These are phyloP conservation scores for Naumovozyma castellii DNA, from an alignment of 805 yeast species.

Conservation along the genomic window DNA sequence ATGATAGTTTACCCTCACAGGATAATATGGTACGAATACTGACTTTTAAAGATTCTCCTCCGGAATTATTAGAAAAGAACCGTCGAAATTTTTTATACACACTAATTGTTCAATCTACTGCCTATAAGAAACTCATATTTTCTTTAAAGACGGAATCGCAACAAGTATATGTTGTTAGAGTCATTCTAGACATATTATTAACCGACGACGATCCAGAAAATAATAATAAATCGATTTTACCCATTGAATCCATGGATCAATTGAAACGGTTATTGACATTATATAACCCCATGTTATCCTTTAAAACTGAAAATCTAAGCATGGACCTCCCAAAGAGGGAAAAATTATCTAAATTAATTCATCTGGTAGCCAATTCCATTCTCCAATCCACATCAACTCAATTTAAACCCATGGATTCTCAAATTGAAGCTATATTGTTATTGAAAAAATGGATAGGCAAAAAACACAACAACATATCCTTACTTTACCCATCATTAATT, in stretches of 20 bases:
- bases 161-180: background rate
- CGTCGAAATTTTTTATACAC: background rate
- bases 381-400: background rate
- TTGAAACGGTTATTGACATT: background rate
- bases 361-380: background rate
- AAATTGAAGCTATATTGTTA: background rate
- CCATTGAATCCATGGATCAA: background rate
- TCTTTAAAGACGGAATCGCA: background rate
- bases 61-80: background rate
- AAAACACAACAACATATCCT: conserved; percentile 36
- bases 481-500: conserved; percentile 65
- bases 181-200: background rate
- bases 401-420: background rate
- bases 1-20: background rate
- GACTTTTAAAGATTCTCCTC: background rate
- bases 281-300: background rate
- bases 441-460: conserved; percentile 13
- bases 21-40: background rate
- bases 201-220: background rate
- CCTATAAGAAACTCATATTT: background rate
- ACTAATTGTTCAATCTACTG: background rate
- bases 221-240: background rate
- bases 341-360: conserved; percentile 37
- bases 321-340: conserved; percentile 36
- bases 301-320: background rate